A percentile compares a stretch with the other conserved stretches of the same genome.
Conservation (phyloP, 2,329 filamentous ascomycete species). For the Aspergillus flavus region DNA sequence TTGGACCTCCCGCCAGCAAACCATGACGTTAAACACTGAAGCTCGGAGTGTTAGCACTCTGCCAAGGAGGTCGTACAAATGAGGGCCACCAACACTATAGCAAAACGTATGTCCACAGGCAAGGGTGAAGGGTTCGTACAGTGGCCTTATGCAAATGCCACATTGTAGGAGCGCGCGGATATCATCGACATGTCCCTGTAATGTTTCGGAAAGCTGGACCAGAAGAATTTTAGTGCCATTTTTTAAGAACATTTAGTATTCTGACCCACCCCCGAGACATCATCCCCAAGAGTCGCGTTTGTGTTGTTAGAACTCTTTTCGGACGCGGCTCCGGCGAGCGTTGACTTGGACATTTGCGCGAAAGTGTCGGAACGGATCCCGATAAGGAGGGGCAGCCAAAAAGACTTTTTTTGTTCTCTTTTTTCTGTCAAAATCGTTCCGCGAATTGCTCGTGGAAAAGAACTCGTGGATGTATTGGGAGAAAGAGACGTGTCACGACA, state of each 20-base stretch:
- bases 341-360: constrained; percentile 19
- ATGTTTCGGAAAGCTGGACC: constrained; percentile 42
- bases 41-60: constrained; percentile 25
- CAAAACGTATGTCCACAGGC: constrained; percentile 73
- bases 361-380: not conserved
- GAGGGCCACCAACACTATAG: constrained; percentile 57
- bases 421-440: not conserved
- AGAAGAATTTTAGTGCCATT: constrained; percentile 17
- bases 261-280: constrained; percentile 35
- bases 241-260: not conserved
- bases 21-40: constrained; percentile 60
- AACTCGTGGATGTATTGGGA: not conserved
- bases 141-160: constrained; percentile 67
- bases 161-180: constrained; percentile 65
- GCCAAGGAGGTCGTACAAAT: not conserved
- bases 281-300: constrained; percentile 17
- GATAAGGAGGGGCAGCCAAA: not conserved
- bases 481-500: not conserved
- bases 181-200: constrained; percentile 60
- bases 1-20: constrained; percentile 56
- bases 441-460: not conserved
- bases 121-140: constrained; percentile 71
- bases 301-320: constrained; percentile 12
- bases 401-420: too few species aligned
- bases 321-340: constrained; percentile 12